A percentile compares a stretch with the other conserved stretches of the same genome.
Conservation (phyloP, 345 rosid species). For the Nasturtium officinale region DNA sequence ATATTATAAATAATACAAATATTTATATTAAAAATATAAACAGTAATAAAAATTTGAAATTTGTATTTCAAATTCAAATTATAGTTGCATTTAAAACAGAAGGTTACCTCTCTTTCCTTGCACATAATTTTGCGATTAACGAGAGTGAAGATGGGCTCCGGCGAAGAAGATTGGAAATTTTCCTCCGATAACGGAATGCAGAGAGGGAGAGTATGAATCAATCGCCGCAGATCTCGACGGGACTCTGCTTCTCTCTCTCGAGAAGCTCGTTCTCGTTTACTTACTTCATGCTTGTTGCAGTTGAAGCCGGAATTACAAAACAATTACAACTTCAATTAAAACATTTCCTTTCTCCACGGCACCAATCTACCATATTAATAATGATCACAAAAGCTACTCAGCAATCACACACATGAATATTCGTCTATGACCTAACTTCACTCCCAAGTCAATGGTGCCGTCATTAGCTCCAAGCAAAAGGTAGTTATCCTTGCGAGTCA, state of each 20-base stretch:
- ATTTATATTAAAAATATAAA: no score
- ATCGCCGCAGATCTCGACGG: conserved; percentile 96
- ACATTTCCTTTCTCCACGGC: no score
- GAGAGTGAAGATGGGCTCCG: conserved; percentile 32
- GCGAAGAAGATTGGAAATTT: conserved; percentile 40
- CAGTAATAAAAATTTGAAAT: no score
- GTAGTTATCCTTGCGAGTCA: conserved; percentile 91
- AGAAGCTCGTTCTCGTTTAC: conserved; percentile 87
- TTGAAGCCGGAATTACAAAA: conserved; percentile 95
- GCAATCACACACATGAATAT: no score
- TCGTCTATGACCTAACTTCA: no score
- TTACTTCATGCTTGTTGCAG: conserved; percentile 87
- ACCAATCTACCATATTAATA: no score
- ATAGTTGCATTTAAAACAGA: conserved; percentile 58
- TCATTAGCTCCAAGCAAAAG: conserved; percentile 86
- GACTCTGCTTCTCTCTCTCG: conserved; percentile 66
- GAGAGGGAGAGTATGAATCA: conserved; percentile 53
- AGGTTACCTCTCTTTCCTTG: conserved; percentile 43
- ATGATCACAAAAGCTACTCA: no score
- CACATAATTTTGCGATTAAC: neutral
- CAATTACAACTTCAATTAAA: no score
- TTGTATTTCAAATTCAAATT: no score
- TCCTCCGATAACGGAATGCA: conserved; percentile 60
- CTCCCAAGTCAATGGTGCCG: conserved; percentile 43
- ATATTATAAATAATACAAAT: no score